phyloP scores from a whole-genome alignment of 192 early-diverging fungal species.

The Gamsiella multidivaricata region DNA sequence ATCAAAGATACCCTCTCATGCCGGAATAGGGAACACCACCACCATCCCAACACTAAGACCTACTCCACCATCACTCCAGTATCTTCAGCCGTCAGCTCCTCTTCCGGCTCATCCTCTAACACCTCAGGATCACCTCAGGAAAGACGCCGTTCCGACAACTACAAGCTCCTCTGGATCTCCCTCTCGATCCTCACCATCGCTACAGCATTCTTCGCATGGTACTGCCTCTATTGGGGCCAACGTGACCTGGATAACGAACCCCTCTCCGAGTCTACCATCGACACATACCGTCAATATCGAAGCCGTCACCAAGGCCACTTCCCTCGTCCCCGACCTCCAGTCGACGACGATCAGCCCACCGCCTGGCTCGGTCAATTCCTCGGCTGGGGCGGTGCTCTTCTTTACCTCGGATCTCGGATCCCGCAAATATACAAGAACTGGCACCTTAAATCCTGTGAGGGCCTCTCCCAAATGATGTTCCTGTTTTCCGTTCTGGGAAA shows the following conservation, averaged over 20 bases:
- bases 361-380: conserved; percentile 68
- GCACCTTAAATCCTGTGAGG: conserved; percentile 73
- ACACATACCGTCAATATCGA: too few relatives aligned
- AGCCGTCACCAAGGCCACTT: too few relatives aligned
- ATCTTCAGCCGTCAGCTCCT: not conserved
- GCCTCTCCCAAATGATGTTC: conserved; percentile 84
- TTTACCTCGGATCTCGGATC: conserved; percentile 84
- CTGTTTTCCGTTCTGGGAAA: conserved; percentile 82
- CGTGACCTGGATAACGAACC: not conserved
- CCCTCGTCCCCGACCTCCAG: too few relatives aligned
- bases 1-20: too few relatives aligned
- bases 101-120: too few relatives aligned
- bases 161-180: not conserved
- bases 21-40: not conserved
- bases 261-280: too few relatives aligned
- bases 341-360: not conserved
- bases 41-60: not conserved
- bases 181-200: conserved; percentile 6
- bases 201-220: conserved; percentile 17
- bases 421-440: conserved; percentile 88
- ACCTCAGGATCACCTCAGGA: too few relatives aligned
- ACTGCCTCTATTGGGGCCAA: conserved; percentile 14
- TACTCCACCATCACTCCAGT: not conserved
- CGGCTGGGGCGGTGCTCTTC: conserved; percentile 76
- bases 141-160: too few relatives aligned